Conservation (phyloP, 257 asterid species). For the Penstemon davidsonii region DNA sequence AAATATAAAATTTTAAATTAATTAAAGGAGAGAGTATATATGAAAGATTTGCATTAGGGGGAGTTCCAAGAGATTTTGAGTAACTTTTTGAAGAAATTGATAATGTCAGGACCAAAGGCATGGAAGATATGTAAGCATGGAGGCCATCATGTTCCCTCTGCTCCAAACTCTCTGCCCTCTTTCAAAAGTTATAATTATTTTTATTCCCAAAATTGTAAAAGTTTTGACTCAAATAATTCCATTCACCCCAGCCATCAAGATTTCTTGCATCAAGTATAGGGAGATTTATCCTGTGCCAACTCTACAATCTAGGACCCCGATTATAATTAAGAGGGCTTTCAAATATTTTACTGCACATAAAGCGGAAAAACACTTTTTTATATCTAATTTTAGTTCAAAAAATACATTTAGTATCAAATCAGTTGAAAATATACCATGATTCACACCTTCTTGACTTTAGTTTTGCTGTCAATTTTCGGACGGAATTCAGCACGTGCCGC, state of each 20-base stretch:
- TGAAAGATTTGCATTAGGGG: neutral
- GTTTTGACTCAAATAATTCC: slow-evolving; percentile 21
- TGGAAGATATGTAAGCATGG: slow-evolving; percentile 44
- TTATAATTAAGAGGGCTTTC: no score
- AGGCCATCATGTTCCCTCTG: slow-evolving; percentile 54
- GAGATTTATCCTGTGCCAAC: no score
- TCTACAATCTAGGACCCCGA: no score
- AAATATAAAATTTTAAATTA: no score
- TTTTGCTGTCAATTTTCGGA: no score
- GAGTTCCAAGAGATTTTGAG: slow-evolving; percentile 27
- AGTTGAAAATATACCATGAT: no score
- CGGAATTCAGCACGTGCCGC: no score
- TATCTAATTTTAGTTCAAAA: no score
- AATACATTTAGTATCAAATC: no score
- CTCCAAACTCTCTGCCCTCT: slow-evolving; percentile 38
- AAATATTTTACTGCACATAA: no score
- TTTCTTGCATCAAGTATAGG: neutral
- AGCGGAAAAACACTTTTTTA: no score
- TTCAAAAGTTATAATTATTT: slow-evolving; percentile 32
- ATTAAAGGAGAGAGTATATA: neutral
- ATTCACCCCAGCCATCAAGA: slow-evolving; percentile 18
- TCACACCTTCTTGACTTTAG: no score
- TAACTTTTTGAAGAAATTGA: slow-evolving; percentile 1
- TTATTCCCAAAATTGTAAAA: slow-evolving; percentile 31
- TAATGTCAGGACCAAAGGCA: slow-evolving; percentile 19